Percentiles rank a stretch among this genome's conserved stretches.
Evolutionary conservation across 208 protist species (phyloP).

Genomic region (Acanthamoeba lenticulata): DNA sequence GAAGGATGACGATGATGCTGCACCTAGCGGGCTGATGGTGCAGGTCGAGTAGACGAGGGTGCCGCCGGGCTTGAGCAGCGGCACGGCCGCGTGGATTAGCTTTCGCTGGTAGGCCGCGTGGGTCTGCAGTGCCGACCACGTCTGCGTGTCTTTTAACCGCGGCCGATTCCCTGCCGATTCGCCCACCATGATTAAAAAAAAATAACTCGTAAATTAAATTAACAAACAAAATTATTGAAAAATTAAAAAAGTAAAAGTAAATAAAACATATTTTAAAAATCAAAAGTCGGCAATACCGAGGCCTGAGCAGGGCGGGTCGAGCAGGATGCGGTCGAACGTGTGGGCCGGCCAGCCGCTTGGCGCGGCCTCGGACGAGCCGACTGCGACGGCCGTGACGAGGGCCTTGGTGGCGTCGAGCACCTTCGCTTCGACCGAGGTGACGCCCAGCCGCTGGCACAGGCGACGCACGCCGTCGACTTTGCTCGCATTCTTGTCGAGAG

Average conservation of each 20-base stretch:
- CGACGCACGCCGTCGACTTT: constrained; percentile 40
- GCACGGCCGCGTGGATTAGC: constrained; percentile 89
- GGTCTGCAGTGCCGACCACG: background rate
- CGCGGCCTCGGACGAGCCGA: background rate
- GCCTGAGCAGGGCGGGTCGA: constrained; percentile 70
- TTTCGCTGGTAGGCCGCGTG: constrained; percentile 62
- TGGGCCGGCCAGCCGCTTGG: background rate
- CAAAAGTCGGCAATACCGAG: background rate
- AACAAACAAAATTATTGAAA: constrained; percentile 63
- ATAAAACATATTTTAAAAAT: background rate
- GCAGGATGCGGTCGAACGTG: constrained; percentile 69
- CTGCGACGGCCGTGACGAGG: background rate
- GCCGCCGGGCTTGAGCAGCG: constrained; percentile 87
- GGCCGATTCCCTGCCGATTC: constrained; percentile 64
- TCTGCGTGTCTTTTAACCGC: constrained; percentile 23
- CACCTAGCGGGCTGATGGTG: constrained; percentile 87
- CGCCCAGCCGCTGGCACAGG: background rate
- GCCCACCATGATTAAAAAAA: background rate
- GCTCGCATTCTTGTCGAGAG: background rate
- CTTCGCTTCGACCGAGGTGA: constrained; percentile 1
- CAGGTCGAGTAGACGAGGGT: constrained; percentile 95
- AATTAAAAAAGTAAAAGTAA: too few species aligned
- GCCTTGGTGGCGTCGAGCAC: constrained; percentile 61
- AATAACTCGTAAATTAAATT: background rate
- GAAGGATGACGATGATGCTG: too few species aligned